Percentiles rank a stretch among this genome's conserved stretches.
phyloP scores from a whole-genome alignment of 306 rosid genomes.

The Cicer cuneatum region DNA sequence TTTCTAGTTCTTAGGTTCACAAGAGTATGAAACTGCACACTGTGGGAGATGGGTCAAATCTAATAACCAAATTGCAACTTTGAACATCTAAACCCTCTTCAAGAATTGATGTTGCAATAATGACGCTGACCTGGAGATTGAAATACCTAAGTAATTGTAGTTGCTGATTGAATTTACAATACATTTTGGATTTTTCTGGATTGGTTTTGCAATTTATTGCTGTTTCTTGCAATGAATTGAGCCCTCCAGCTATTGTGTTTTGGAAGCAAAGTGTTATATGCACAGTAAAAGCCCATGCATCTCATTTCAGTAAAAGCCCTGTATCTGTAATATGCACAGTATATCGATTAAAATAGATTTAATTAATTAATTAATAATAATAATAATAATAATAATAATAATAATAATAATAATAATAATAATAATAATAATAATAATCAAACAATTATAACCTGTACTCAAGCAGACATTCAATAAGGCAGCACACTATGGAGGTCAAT shows the following conservation, averaged over 20 bases:
- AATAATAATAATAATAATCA: too few species aligned
- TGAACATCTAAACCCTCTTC: constrained; percentile 95
- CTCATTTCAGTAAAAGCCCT: constrained; percentile 70
- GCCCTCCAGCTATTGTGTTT: constrained; percentile 72
- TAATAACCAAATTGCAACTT: constrained; percentile 82
- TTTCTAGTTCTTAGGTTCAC: too few species aligned
- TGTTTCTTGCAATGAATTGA: constrained; percentile 71
- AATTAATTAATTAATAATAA: background rate
- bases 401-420: too few species aligned
- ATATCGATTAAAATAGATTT: constrained; percentile 30
- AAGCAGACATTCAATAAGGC: constrained; percentile 65
- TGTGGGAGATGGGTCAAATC: constrained; percentile 86
- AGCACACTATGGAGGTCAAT: constrained; percentile 66
- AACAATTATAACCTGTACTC: constrained; percentile 38
- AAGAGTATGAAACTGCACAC: constrained; percentile 91
- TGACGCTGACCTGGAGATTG: constrained; percentile 70
- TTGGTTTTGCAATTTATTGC: constrained; percentile 56
- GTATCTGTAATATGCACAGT: constrained; percentile 19
- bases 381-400: too few species aligned
- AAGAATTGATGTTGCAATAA: constrained; percentile 95
- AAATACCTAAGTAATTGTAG: constrained; percentile 29
- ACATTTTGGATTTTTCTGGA: constrained; percentile 69
- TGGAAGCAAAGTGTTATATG: constrained; percentile 67
- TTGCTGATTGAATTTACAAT: constrained; percentile 15
- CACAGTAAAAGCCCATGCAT: constrained; percentile 79